A percentile compares a stretch with the other conserved stretches of the same genome.
Evolutionary conservation across 495 filamentous ascomycete species (phyloP).

Genomic region (Mycothermus thermophilus): DNA sequence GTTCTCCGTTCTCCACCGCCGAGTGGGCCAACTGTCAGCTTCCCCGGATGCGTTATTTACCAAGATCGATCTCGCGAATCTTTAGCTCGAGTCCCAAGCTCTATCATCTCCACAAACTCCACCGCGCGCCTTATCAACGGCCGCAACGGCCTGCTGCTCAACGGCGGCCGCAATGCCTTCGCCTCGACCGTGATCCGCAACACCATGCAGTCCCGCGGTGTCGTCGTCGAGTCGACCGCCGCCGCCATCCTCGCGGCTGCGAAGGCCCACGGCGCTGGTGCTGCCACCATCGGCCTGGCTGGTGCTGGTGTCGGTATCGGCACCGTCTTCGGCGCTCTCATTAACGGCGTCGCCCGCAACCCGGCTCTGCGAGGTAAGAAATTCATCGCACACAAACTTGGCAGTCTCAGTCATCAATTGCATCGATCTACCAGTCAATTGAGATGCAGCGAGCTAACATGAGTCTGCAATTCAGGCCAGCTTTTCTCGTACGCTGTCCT

Average conservation of each 20-base stretch:
- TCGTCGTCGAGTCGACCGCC: constrained; percentile 23
- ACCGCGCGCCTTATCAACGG: constrained; percentile 7
- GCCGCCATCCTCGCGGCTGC: constrained; percentile 23
- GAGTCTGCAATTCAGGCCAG: constrained; percentile 10
- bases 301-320: constrained; percentile 31
- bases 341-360: constrained; percentile 28
- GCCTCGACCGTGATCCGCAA: constrained; percentile 11
- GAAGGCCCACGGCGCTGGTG: constrained; percentile 27
- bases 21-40: constrained; percentile 3
- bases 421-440: not conserved
- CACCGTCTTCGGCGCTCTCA: constrained; percentile 25
- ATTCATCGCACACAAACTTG: too few species aligned
- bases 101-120: constrained; percentile 13
- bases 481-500: constrained; percentile 29
- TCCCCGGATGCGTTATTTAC: constrained; percentile 3
- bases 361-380: constrained; percentile 24
- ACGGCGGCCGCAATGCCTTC: constrained; percentile 10
- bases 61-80: constrained; percentile 1
- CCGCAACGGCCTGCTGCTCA: constrained; percentile 15
- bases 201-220: constrained; percentile 16
- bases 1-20: constrained; percentile 7
- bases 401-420: too few species aligned
- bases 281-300: constrained; percentile 27
- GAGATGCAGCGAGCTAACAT: constrained; percentile 1
- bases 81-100: constrained; percentile 16